Conservation (phyloP, 495 filamentous ascomycete genomes). For the Hypoxylon subgilvum region DNA sequence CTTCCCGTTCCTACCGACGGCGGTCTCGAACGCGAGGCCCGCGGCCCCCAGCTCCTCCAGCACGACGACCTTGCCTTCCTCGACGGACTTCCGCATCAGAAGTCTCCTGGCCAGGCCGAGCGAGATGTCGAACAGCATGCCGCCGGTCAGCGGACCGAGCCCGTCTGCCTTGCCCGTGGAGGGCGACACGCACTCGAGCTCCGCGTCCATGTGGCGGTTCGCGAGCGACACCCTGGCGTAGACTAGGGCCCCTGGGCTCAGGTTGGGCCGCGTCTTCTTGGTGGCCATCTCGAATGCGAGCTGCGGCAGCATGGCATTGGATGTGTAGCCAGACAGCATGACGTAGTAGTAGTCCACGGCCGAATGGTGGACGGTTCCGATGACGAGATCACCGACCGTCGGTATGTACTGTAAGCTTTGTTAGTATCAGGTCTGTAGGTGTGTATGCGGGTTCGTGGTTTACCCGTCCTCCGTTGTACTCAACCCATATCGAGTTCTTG, state of each 20-base stretch:
- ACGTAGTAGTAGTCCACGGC: constrained; percentile 75
- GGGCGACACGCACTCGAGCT: constrained; percentile 85
- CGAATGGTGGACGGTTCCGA: constrained; percentile 80
- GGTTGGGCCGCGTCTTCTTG: constrained; percentile 85
- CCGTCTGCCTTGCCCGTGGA: constrained; percentile 89
- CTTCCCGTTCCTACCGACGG: constrained; percentile 91
- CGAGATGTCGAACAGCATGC: constrained; percentile 84
- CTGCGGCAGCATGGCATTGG: constrained; percentile 79
- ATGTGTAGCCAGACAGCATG: constrained; percentile 64
- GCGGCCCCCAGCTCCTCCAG: constrained; percentile 83
- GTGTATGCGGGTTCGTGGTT: not conserved
- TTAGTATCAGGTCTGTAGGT: not conserved
- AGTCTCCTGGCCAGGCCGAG: constrained; percentile 81
- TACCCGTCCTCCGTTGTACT: constrained; percentile 70
- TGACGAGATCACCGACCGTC: constrained; percentile 75
- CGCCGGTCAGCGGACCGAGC: constrained; percentile 81
- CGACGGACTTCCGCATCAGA: constrained; percentile 66
- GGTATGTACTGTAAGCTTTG: constrained; percentile 72
- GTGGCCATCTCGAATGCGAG: constrained; percentile 89
- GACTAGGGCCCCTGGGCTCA: constrained; percentile 75
- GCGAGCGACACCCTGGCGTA: constrained; percentile 81
- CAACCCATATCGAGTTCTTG: constrained; percentile 82
- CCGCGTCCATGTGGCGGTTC: constrained; percentile 81
- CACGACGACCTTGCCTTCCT: constrained; percentile 72
- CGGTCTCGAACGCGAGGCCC: constrained; percentile 84